phyloP scores from a whole-genome alignment of 345 rosid genomes.

The Eucalyptus regnans region DNA sequence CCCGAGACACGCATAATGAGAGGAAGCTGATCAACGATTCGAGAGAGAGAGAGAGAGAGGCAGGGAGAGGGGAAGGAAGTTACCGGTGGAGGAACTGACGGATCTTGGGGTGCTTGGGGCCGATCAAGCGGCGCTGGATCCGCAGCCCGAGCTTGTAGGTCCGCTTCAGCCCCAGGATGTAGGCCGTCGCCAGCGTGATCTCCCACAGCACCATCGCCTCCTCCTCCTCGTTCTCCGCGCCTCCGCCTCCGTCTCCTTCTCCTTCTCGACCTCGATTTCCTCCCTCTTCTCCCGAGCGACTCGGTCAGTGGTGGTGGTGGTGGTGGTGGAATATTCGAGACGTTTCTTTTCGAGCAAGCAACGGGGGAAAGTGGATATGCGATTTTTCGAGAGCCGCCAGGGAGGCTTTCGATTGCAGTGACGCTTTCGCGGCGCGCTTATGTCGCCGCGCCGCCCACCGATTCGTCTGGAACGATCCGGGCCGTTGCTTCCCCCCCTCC shows the following conservation, averaged over 20 bases:
- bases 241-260: no score
- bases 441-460: neutral
- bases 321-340: neutral
- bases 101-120: conserved; percentile 43
- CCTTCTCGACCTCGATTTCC: neutral
- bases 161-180: conserved; percentile 74
- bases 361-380: neutral
- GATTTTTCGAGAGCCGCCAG: neutral
- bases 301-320: neutral
- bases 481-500: neutral
- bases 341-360: neutral
- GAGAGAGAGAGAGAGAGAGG: neutral
- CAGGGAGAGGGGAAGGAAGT: neutral
- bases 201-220: conserved; percentile 76
- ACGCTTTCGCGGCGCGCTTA: neutral
- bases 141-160: conserved; percentile 59
- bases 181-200: conserved; percentile 77
- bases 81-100: conserved; percentile 60
- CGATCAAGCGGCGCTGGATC: conserved; percentile 57
- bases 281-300: neutral
- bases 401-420: neutral
- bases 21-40: neutral
- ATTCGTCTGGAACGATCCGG: neutral
- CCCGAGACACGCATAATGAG: neutral
- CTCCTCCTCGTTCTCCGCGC: neutral